These are phyloP conservation scores for Venturiaceae sp. DNA, from an alignment of 2,329 filamentous ascomycete genomes.

Conservation along the genomic window DNA sequence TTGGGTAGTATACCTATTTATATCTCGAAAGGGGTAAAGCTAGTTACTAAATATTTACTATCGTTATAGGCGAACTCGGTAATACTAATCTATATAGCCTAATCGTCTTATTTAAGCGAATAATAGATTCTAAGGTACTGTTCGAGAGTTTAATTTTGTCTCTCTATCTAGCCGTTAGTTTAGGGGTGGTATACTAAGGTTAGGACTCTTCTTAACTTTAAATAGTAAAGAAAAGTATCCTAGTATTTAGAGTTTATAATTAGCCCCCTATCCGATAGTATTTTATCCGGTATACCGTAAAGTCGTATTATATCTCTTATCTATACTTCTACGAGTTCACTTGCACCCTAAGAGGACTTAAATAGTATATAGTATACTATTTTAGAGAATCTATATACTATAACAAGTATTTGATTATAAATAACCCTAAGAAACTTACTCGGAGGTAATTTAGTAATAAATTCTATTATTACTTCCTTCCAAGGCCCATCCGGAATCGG, in stretches of 20 bases:
- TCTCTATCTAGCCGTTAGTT: neutral
- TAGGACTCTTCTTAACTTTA: neutral
- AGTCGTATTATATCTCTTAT: neutral
- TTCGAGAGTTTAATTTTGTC: neutral
- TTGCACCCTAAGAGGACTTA: neutral
- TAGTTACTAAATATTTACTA: neutral
- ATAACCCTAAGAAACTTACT: neutral
- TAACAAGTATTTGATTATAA: conserved; percentile 4
- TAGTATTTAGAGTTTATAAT: neutral
- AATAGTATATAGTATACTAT: neutral
- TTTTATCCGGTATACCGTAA: neutral
- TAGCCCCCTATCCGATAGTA: conserved; percentile 1
- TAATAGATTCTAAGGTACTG: neutral
- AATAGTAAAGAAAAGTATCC: neutral
- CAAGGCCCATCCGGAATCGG: neutral
- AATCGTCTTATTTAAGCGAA: neutral
- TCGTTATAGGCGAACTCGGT: neutral
- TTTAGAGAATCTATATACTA: neutral
- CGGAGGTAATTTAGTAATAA: conserved; percentile 1
- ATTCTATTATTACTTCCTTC: conserved; percentile 1
- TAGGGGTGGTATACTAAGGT: neutral
- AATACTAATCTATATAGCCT: neutral
- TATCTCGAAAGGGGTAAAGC: neutral
- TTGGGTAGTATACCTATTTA: neutral
- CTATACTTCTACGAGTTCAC: neutral